A percentile compares a stretch with the other conserved stretches of the same genome.
Conservation (phyloP, 345 rosid genomes). For the Anacardium occidentale region DNA sequence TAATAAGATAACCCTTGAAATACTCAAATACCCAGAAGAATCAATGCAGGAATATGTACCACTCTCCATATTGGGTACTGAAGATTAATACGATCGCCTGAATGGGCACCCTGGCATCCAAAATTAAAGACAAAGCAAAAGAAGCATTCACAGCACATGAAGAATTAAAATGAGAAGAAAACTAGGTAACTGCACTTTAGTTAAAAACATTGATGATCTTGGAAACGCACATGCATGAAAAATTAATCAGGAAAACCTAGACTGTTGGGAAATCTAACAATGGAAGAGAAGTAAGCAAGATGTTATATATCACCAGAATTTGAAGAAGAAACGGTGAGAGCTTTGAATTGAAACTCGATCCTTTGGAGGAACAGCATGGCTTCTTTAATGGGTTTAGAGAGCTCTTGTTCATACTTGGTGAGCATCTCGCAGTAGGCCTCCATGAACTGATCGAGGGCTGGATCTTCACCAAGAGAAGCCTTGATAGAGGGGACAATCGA, state of each 20-base stretch:
- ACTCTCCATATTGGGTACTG: not conserved
- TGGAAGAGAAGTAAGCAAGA: conserved; percentile 14
- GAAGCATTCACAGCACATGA: conserved; percentile 9
- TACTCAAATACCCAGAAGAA: conserved; percentile 26
- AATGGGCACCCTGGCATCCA: conserved; percentile 19
- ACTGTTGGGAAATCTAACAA: not conserved
- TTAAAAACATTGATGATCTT: conserved; percentile 13
- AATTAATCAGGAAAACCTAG: not conserved
- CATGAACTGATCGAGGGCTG: conserved; percentile 98
- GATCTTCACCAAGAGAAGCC: conserved; percentile 75
- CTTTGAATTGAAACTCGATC: conserved; percentile 81
- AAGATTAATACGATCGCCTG: not conserved
- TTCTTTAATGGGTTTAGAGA: conserved; percentile 92
- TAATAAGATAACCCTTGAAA: conserved; percentile 12
- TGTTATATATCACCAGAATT: conserved; percentile 49
- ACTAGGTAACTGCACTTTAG: conserved; percentile 3
- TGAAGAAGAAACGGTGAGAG: conserved; percentile 59
- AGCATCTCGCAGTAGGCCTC: conserved; percentile 99
- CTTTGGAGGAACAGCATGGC: conserved; percentile 85
- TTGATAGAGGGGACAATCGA: conserved; percentile 37
- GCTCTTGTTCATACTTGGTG: conserved; percentile 88
- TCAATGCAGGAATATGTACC: conserved; percentile 21
- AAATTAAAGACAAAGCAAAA: not conserved
- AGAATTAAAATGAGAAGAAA: not conserved
- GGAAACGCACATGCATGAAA: conserved; percentile 27